Base-by-base conservation (phyloP, 495 filamentous ascomycete species). In the Delitschia confertaspora region DNA sequence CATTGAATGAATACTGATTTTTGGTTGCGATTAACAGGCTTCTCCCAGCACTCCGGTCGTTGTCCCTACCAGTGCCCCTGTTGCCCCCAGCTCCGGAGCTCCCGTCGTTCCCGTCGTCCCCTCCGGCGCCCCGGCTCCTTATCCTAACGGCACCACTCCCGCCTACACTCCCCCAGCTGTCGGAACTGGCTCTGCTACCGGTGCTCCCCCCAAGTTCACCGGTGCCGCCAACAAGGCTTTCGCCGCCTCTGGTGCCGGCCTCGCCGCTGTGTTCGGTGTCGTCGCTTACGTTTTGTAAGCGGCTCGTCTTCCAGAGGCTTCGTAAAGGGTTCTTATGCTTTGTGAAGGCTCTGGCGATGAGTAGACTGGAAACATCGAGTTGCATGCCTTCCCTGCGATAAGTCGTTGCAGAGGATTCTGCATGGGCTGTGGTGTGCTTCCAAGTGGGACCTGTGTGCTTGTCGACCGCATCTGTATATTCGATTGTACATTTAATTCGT, bases 221-320 rank as follows among this genome's bases (percentile, higher is more conserved):
- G 60, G 59, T 47, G 60, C 60, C 27, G 61, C 57, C 42, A 41
- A 36, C 51, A 51, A 58, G 53, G 78, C 78, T 43, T 80, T 79
- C 56, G 80, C 73, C 55, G 78, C 70, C 64, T 76, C 87, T 49
- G 83, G 78, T 55, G 80, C 55, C 21, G 58, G 74, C 67, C 67
- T 88, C 38, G 40, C 49, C 31, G 59, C 59, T 38, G 34, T 59
- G 57, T 74, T 87, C 67, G 85, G 79, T 66, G 60, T 79, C 53
- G 80, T 74, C 57, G 84, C 80, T 59, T 74, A 77, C 66, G 58
- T 83, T 59, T 76, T 88, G 71, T 89, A 89, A 84, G 69, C 64
- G 52, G 51, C 35, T 60, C 13, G 6, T 32, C 36, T 20, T 24
- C 21, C 18, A 11, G 17, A 22, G 21, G 38, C 21, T 38, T 21